Base-by-base conservation (phyloP, 495 filamentous ascomycete genomes). In the Lophiostoma macrostomum region DNA sequence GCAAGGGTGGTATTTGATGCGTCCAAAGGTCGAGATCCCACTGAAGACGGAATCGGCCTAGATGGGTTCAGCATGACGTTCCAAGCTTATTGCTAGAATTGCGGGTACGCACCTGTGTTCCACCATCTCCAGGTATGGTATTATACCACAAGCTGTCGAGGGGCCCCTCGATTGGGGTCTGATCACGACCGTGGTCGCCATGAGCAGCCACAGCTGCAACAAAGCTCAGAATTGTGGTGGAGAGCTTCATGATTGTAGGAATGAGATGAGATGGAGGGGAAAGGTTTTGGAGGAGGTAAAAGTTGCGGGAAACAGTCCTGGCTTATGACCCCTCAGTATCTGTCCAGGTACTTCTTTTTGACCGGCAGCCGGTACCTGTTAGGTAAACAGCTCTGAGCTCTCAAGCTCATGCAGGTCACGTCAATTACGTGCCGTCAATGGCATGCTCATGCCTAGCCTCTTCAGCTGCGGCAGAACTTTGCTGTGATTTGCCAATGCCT, bases 1-100 rank as follows among this genome's bases (percentile, higher is more conserved):
- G 61, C 88, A 94, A 28, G 88, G 87, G 48, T 79, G 82, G 70
- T 91, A 93, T 1, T 83, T 79, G 4, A 93, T 69, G 50, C 85
- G 80, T 23, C 85, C 88, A 63, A 90, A 95, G 11, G 88, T 68
- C 3, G 71, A 70, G 46, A 70, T 67, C 32, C 69, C 70, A 24
- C 70, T 71, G 60, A 73, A 71, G 50, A 73, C 70, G 10, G 82
- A 83, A 62, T 87, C 83, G 45, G 83, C 84, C 83, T 87, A 23
- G 22, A 19, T 18, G n/a, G 22, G 4, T 42, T 56, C 31, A 44
- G 45, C 50, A 41, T 48, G 23, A 18, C 30, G 7, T 12, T 23
- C 18, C 11, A 16, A 23, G 5, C 10, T 50, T 48, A 6, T 42
- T 24, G 13, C 29, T 1, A 14, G 27, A 1, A 20, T 23, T n/a